Evolutionary conservation across 2,329 filamentous ascomycete genomes (phyloP).

Genomic region (Esteya vermicola): DNA sequence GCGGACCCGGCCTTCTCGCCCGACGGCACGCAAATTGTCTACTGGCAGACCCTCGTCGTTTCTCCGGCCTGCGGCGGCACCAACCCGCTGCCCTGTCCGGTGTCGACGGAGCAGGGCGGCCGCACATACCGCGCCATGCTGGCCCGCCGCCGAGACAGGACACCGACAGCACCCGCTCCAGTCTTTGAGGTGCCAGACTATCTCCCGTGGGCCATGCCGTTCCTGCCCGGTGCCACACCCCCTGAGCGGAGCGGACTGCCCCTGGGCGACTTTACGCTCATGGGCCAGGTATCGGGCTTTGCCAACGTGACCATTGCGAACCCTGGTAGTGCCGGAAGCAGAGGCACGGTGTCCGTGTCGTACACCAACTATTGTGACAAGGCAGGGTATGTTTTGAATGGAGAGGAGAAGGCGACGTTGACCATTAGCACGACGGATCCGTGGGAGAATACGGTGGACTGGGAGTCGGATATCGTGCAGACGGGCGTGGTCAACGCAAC

Average conservation of each 20-base stretch:
- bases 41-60: slow-evolving; percentile 23
- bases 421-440: no score
- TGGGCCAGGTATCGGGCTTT: not conserved
- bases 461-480: no score
- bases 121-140: not conserved
- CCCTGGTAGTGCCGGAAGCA: no score
- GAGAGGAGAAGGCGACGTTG: no score
- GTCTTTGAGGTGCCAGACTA: not conserved
- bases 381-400: no score
- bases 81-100: slow-evolving; percentile 24
- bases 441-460: no score
- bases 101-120: not conserved
- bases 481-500: no score
- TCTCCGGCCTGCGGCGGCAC: slow-evolving; percentile 26
- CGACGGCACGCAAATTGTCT: slow-evolving; percentile 27
- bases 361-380: no score
- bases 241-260: not conserved
- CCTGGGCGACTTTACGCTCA: not conserved
- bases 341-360: no score
- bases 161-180: not conserved
- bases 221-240: not conserved
- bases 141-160: not conserved
- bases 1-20: slow-evolving; percentile 28
- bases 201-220: not conserved
- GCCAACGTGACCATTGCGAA: not conserved